Conservation (phyloP, 306 rosid genomes). For the Pyrus pyrifolia region DNA sequence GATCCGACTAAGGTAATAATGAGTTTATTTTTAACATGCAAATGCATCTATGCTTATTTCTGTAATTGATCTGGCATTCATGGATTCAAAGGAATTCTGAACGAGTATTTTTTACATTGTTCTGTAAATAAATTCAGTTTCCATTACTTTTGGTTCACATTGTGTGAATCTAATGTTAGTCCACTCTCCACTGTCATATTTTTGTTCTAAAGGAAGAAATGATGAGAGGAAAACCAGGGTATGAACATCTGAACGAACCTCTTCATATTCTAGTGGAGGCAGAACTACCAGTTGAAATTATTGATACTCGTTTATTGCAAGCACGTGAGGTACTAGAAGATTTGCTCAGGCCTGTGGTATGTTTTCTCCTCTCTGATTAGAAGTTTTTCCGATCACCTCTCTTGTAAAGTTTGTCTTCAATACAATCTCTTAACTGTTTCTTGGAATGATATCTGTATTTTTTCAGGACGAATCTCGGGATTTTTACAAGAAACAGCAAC, state of each 20-base stretch:
- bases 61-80: background rate
- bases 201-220: conserved; percentile 63
- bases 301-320: conserved; percentile 77
- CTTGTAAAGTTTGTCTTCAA: background rate
- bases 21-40: background rate
- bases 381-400: background rate
- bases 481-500: conserved; percentile 97
- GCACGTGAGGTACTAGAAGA: conserved; percentile 75
- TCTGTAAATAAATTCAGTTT: background rate
- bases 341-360: conserved; percentile 77
- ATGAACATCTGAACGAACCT: conserved; percentile 88
- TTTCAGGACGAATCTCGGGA: conserved; percentile 86
- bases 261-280: conserved; percentile 91
- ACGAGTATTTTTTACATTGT: background rate
- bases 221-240: conserved; percentile 94
- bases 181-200: background rate
- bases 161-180: background rate
- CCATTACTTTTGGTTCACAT: background rate
- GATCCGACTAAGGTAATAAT: conserved; percentile 78
- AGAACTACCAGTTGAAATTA: conserved; percentile 78
- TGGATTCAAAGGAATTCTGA: background rate
- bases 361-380: background rate
- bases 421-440: background rate
- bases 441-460: background rate
- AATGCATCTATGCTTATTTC: background rate